Evolutionary conservation across 176 grass and related monocot genomes (phyloP).

Genomic region (Tillandsia leiboldiana): DNA sequence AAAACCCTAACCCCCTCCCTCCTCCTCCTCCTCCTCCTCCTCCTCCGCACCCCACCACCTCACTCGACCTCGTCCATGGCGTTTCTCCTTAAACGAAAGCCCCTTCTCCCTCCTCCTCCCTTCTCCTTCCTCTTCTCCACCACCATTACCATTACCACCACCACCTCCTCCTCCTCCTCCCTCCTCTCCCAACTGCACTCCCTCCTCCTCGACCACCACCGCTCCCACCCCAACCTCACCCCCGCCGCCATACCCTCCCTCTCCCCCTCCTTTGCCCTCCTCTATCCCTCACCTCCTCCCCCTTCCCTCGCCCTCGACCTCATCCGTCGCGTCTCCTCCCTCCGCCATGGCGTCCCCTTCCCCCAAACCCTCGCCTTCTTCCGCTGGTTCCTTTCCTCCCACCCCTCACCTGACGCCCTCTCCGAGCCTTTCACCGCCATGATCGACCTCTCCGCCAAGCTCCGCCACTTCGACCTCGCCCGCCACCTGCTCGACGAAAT

Average conservation of each 20-base stretch:
- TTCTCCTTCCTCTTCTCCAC: constrained; percentile 2
- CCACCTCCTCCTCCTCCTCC: constrained; percentile 28
- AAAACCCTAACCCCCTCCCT: not conserved
- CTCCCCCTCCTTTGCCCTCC: constrained; percentile 18
- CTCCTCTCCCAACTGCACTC: constrained; percentile 55
- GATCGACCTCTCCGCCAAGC: constrained; percentile 63
- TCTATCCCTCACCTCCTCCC: constrained; percentile 32
- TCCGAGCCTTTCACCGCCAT: constrained; percentile 34
- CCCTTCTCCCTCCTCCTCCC: constrained; percentile 10
- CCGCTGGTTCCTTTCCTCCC: constrained; percentile 37
- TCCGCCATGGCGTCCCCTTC: constrained; percentile 61
- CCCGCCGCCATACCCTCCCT: constrained; percentile 29
- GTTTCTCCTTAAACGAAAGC: constrained; percentile 44
- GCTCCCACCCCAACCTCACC: constrained; percentile 20
- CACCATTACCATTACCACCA: not conserved
- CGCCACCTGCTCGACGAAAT: constrained; percentile 86
- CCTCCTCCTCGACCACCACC: constrained; percentile 56
- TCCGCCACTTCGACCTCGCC: constrained; percentile 54
- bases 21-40: not conserved
- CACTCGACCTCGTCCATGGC: constrained; percentile 36
- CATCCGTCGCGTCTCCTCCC: constrained; percentile 44
- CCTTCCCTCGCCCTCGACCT: constrained; percentile 34
- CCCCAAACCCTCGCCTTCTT: constrained; percentile 58
- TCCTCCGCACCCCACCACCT: not conserved
- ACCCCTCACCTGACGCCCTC: constrained; percentile 12